A percentile compares a stretch with the other conserved stretches of the same genome.
phyloP scores from a whole-genome alignment of 495 filamentous ascomycete species.

The Halenospora varia region DNA sequence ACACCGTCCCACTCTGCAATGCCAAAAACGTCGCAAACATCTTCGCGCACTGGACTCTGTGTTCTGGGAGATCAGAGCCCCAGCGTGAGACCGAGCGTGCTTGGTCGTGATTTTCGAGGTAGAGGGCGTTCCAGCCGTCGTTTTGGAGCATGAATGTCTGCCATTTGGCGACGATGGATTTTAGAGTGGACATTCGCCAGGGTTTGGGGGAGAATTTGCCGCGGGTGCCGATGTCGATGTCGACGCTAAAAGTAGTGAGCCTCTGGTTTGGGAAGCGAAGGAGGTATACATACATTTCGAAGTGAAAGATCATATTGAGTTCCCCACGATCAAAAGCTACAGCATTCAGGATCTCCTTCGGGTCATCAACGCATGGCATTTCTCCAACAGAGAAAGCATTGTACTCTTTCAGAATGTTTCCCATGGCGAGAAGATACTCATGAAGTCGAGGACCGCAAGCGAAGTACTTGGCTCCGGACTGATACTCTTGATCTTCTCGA shows the following conservation, averaged over 20 bases:
- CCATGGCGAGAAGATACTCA: conserved; percentile 55
- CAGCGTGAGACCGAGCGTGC: conserved; percentile 59
- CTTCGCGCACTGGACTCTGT: conserved; percentile 50
- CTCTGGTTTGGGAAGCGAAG: conserved; percentile 40
- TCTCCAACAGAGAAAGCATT: conserved; percentile 70
- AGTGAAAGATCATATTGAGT: conserved; percentile 76
- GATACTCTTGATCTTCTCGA: conserved; percentile 34
- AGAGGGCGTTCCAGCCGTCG: conserved; percentile 69
- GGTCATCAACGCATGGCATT: conserved; percentile 58
- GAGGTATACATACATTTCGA: conserved; percentile 55
- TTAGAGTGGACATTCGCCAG: conserved; percentile 55
- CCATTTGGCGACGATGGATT: conserved; percentile 57
- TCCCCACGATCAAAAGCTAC: conserved; percentile 57
- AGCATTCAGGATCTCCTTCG: conserved; percentile 53
- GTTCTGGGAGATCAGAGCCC: conserved; percentile 40
- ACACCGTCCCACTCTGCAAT: conserved; percentile 61
- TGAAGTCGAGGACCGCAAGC: conserved; percentile 57
- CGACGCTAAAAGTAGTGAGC: conserved; percentile 49
- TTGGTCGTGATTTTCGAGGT: conserved; percentile 75
- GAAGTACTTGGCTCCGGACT: conserved; percentile 41
- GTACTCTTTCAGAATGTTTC: conserved; percentile 56
- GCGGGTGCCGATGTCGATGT: conserved; percentile 51
- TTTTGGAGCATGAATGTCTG: conserved; percentile 67
- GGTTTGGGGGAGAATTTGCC: conserved; percentile 43
- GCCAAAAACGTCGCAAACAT: conserved; percentile 58